These are phyloP conservation scores for Phascolomyces articulosus DNA, from an alignment of 371 early-diverging fungal species.

Conservation along the genomic window DNA sequence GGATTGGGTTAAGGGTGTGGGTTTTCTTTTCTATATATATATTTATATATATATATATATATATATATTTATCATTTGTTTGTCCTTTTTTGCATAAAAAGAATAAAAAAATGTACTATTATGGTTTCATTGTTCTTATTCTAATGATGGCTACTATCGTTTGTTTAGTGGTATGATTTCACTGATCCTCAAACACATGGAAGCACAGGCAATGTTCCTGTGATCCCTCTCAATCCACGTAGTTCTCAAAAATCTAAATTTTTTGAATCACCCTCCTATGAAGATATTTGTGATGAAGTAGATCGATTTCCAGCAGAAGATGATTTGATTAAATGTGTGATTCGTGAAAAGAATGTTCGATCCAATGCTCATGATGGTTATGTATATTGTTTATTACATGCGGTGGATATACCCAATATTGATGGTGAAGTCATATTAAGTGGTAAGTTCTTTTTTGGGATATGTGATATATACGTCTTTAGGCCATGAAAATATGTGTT, in stretches of 20 bases:
- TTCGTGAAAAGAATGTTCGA: slow-evolving; percentile 58
- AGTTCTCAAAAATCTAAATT: slow-evolving; percentile 46
- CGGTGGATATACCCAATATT: slow-evolving; percentile 53
- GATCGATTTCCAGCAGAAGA: slow-evolving; percentile 29
- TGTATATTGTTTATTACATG: slow-evolving; percentile 68
- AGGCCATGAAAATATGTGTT: too few species aligned
- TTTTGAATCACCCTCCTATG: slow-evolving; percentile 33
- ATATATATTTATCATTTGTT: too few species aligned
- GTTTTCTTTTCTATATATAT: too few species aligned
- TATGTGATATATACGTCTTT: background rate
- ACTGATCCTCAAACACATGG: slow-evolving; percentile 52
- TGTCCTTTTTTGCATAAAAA: too few species aligned
- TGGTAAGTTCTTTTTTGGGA: slow-evolving; percentile 25
- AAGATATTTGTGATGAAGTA: slow-evolving; percentile 21
- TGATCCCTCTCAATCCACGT: slow-evolving; percentile 15
- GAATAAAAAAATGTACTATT: too few species aligned
- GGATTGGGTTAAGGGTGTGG: too few species aligned
- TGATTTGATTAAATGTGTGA: slow-evolving; percentile 53
- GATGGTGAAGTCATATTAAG: slow-evolving; percentile 67
- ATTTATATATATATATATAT: too few species aligned
- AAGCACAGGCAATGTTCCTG: slow-evolving; percentile 32
- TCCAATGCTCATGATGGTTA: slow-evolving; percentile 78
- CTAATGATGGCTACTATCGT: too few species aligned
- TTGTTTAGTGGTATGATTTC: slow-evolving; percentile 71
- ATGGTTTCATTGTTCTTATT: too few species aligned